Conservation (phyloP, 2,329 filamentous ascomycete species). For the Aspergillus awamori region DNA sequence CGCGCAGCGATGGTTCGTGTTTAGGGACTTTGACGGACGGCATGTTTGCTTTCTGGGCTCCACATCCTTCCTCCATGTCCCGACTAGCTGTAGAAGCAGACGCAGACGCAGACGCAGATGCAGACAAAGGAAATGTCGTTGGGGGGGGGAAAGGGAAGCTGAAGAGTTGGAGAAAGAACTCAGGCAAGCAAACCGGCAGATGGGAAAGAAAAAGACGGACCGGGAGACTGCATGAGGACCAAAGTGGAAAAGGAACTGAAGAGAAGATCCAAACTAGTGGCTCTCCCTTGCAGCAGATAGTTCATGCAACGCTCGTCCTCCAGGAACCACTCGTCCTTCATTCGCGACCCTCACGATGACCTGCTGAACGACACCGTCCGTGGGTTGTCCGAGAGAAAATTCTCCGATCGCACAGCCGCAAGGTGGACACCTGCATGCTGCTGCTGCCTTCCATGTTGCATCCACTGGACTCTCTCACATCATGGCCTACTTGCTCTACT, state of each 20-base stretch:
- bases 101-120: too few relatives aligned
- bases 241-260: background rate
- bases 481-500: background rate
- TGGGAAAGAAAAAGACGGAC: background rate
- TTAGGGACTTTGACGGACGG: too few relatives aligned
- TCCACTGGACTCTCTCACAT: background rate
- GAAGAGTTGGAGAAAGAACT: background rate
- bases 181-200: background rate
- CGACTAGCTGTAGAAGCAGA: background rate
- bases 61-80: too few relatives aligned
- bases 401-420: constrained; percentile 2
- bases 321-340: background rate
- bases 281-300: constrained; percentile 10
- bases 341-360: background rate
- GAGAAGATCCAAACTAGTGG: constrained; percentile 4
- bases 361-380: constrained; percentile 1
- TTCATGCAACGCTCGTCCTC: constrained; percentile 6
- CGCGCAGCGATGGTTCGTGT: too few relatives aligned
- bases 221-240: background rate
- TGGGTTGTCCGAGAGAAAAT: constrained; percentile 2
- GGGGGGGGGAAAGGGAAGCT: too few relatives aligned
- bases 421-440: constrained; percentile 1
- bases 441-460: background rate
- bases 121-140: too few relatives aligned
- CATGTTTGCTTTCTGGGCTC: too few relatives aligned